Conservation (phyloP, 2,329 filamentous ascomycete species). For the Calonectria pauciramosa region DNA sequence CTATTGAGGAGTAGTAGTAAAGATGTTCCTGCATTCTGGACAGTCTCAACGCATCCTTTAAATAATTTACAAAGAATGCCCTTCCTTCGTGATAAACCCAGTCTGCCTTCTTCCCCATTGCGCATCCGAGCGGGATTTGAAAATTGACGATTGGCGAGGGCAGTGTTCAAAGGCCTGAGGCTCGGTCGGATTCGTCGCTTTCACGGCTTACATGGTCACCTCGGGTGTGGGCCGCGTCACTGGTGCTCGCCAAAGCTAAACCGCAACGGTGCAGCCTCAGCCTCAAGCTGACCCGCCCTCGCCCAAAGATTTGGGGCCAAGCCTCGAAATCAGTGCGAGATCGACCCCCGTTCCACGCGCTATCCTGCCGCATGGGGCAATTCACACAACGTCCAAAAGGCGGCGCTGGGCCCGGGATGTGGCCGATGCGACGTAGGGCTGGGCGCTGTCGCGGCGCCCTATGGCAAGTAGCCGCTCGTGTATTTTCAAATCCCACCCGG, state of each 20-base stretch:
- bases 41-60: constrained; percentile 16
- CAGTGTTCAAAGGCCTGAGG: constrained; percentile 8
- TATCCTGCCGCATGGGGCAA: constrained; percentile 2
- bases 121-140: constrained; percentile 11
- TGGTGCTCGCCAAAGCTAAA: constrained; percentile 31
- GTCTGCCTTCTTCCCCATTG: constrained; percentile 4
- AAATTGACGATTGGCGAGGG: constrained; percentile 23
- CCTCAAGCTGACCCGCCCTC: constrained; percentile 14
- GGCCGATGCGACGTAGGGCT: constrained; percentile 8
- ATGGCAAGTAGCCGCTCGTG: background rate
- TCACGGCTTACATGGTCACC: constrained; percentile 8
- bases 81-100: background rate
- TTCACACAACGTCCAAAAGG: background rate
- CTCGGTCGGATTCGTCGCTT: constrained; percentile 3
- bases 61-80: constrained; percentile 22
- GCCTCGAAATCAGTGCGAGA: constrained; percentile 4
- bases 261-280: constrained; percentile 17
- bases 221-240: background rate
- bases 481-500: constrained; percentile 4
- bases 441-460: background rate
- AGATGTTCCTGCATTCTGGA: background rate
- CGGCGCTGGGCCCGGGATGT: background rate
- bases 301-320: background rate
- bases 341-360: background rate
- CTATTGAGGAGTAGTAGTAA: constrained; percentile 8